phyloP scores from a whole-genome alignment of 208 protist genomes.

The Trichomonas vaginalis region DNA sequence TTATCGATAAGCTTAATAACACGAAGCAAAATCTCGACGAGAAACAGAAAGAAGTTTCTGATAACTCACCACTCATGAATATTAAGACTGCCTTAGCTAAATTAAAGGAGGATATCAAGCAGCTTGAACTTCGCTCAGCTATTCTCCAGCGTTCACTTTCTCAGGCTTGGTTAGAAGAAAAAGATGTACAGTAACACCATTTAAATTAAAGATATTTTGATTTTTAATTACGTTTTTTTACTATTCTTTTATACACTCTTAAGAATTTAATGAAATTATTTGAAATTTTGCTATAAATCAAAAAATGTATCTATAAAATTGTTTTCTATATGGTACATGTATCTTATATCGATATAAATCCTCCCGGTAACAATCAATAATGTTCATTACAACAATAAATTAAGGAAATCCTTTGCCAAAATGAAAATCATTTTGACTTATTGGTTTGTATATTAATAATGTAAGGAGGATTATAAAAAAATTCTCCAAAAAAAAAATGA shows the following conservation, averaged over 20 bases:
- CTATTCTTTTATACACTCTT: too few species aligned
- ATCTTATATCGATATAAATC: too few species aligned
- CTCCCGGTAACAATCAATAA: too few species aligned
- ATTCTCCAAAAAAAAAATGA: not conserved
- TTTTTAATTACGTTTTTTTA: not conserved
- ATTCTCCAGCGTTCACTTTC: not conserved
- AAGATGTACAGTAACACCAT: not conserved
- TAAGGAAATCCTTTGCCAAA: too few species aligned
- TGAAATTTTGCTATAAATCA: too few species aligned
- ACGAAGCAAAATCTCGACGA: not conserved
- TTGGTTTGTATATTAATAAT: too few species aligned
- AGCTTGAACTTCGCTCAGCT: not conserved
- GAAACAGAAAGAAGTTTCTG: not conserved
- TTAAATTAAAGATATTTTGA: not conserved
- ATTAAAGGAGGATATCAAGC: not conserved
- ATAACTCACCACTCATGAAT: slow-evolving; percentile 10
- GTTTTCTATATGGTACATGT: too few species aligned
- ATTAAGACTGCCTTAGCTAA: not conserved
- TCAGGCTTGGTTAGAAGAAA: not conserved
- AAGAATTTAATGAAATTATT: too few species aligned
- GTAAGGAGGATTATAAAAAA: not conserved
- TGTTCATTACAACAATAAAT: too few species aligned
- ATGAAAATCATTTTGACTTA: too few species aligned
- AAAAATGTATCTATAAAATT: too few species aligned
- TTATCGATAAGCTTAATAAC: not conserved